Conservation (phyloP, 768 basidiomycete genomes). For the Floccularia luteovirens region DNA sequence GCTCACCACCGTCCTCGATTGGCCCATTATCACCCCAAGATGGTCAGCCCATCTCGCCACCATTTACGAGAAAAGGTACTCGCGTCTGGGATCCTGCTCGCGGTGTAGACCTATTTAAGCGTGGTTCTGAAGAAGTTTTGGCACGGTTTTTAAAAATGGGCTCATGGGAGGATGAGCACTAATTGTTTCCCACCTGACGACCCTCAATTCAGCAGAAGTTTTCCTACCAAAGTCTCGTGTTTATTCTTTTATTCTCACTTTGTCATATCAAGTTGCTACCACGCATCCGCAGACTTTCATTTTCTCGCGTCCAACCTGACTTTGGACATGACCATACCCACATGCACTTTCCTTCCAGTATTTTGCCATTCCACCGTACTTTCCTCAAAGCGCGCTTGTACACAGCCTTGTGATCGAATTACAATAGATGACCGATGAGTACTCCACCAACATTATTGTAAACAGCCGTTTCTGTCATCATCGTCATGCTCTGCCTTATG, state of each 20-base stretch:
- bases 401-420: no score
- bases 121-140: slow-evolving; percentile 81
- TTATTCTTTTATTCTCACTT: slow-evolving; percentile 1
- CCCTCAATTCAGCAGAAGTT: background rate
- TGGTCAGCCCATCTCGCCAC: slow-evolving; percentile 21
- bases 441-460: no score
- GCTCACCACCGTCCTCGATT: slow-evolving; percentile 48
- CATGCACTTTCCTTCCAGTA: background rate
- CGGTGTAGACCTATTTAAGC: slow-evolving; percentile 80
- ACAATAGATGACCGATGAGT: no score
- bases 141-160: slow-evolving; percentile 78
- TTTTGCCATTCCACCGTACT: background rate
- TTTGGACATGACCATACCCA: background rate
- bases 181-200: slow-evolving; percentile 10
- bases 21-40: slow-evolving; percentile 47
- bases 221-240: background rate
- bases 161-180: slow-evolving; percentile 52
- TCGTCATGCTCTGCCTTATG: no score
- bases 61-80: slow-evolving; percentile 37
- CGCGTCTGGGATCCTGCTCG: slow-evolving; percentile 85
- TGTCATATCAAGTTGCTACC: background rate
- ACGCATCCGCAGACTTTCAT: background rate
- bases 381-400: no score
- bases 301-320: background rate
- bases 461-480: no score